Conservation (phyloP, 2,329 filamentous ascomycete genomes). For the Teratosphaeria epicoccoides region DNA sequence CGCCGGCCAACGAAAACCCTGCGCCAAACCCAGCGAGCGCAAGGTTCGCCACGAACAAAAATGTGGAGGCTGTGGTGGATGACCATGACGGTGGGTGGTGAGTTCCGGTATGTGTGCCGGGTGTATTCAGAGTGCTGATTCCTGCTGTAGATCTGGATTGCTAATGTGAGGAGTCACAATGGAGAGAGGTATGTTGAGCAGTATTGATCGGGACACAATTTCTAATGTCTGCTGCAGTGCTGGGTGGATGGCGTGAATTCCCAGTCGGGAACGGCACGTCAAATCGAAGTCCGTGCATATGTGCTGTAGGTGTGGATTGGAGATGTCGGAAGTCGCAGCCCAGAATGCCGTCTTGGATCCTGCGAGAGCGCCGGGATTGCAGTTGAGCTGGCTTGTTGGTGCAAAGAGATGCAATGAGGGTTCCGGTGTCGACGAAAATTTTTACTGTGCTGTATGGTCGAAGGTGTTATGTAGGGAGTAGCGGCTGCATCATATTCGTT, state of each 20-base stretch:
- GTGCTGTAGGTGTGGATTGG: not conserved
- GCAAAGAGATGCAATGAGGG: too few relatives aligned
- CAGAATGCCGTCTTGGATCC: too few relatives aligned
- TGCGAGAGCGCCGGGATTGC: too few relatives aligned
- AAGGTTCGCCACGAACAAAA: not conserved
- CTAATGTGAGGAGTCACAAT: not conserved
- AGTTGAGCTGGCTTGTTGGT: too few relatives aligned
- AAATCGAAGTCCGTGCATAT: too few relatives aligned
- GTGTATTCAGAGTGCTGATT: not conserved
- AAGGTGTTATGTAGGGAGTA: not conserved
- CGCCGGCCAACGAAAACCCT: not conserved
- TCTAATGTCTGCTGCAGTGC: not conserved
- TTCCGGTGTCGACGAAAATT: not conserved
- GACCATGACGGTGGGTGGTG: not conserved
- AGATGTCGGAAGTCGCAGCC: not conserved
- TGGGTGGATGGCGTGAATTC: not conserved
- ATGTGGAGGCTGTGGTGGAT: not conserved
- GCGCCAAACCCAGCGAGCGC: not conserved
- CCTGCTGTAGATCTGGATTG: not conserved
- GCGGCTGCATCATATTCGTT: not conserved
- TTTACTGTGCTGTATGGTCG: not conserved
- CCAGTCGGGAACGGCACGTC: too few relatives aligned
- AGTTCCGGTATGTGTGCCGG: not conserved
- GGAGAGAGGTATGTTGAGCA: not conserved
- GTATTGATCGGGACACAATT: not conserved